Evolutionary conservation across 345 rosid genomes (phyloP).

Genomic region (Barbarea vulgaris): DNA sequence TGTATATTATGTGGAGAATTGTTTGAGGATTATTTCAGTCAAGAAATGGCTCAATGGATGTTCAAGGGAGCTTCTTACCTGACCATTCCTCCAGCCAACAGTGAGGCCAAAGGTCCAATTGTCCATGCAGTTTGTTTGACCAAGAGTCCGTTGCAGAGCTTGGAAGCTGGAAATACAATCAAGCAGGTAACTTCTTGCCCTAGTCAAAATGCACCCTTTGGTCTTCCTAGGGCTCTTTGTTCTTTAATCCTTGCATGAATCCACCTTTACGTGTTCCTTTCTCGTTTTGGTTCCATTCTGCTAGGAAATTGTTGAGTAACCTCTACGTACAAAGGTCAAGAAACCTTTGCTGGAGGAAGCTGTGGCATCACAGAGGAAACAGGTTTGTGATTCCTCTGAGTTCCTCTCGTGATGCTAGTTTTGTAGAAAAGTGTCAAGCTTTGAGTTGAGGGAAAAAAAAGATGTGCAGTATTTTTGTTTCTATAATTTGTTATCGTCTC

Average conservation of each 20-base stretch:
- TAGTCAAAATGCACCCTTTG: neutral
- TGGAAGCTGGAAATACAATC: slow-evolving; percentile 50
- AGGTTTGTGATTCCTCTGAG: slow-evolving; percentile 36
- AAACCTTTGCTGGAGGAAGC: slow-evolving; percentile 25
- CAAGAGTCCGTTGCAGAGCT: slow-evolving; percentile 52
- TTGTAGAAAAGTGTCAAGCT: slow-evolving; percentile 39
- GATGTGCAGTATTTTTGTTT: slow-evolving; percentile 31
- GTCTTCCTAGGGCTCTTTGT: neutral
- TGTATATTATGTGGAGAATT: slow-evolving; percentile 88
- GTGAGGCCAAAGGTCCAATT: slow-evolving; percentile 50
- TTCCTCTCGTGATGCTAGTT: slow-evolving; percentile 37
- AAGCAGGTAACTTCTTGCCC: slow-evolving; percentile 61
- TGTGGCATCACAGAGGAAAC: slow-evolving; percentile 28
- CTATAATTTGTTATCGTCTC: neutral
- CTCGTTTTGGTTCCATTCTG: slow-evolving; percentile 22
- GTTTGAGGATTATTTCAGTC: slow-evolving; percentile 81
- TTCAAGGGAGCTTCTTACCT: slow-evolving; percentile 73
- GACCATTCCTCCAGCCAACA: slow-evolving; percentile 41
- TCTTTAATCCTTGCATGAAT: slow-evolving; percentile 16
- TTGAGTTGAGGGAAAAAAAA: slow-evolving; percentile 29
- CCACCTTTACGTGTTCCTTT: slow-evolving; percentile 1
- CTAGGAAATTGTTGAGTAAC: slow-evolving; percentile 36
- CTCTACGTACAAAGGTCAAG: slow-evolving; percentile 21
- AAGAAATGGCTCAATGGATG: slow-evolving; percentile 70
- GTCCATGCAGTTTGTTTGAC: slow-evolving; percentile 71